These are phyloP conservation scores for Pichia sp. DNA, from an alignment of 1,139 yeast species.

Conservation along the genomic window DNA sequence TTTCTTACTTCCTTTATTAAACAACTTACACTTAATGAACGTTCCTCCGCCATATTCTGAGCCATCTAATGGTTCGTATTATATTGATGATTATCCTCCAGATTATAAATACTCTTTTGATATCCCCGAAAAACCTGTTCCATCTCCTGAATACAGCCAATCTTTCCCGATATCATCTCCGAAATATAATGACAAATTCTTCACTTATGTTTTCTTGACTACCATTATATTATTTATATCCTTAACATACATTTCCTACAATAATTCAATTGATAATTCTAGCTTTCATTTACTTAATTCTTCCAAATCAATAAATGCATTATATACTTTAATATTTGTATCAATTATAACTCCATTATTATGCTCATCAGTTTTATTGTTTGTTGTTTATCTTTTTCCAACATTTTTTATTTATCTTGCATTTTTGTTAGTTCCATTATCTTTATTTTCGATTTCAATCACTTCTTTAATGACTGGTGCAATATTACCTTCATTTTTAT, in stretches of 20 bases:
- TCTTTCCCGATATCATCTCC: slow-evolving; percentile 64
- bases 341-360: slow-evolving; percentile 20
- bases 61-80: slow-evolving; percentile 5
- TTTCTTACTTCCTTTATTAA: background rate
- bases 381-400: slow-evolving; percentile 24
- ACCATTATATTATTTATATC: slow-evolving; percentile 23
- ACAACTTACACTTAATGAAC: background rate
- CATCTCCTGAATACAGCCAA: slow-evolving; percentile 48
- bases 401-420: slow-evolving; percentile 25
- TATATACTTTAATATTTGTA: slow-evolving; percentile 14
- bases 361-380: slow-evolving; percentile 18
- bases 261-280: too few species aligned
- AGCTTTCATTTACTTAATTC: background rate
- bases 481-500: slow-evolving; percentile 14
- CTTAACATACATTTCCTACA: slow-evolving; percentile 14
- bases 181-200: slow-evolving; percentile 67
- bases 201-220: slow-evolving; percentile 57
- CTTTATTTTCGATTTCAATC: slow-evolving; percentile 22
- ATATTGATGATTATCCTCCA: background rate
- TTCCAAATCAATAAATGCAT: slow-evolving; percentile 11
- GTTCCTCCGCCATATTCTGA: slow-evolving; percentile 11
- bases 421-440: slow-evolving; percentile 23
- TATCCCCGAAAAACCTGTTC: slow-evolving; percentile 25
- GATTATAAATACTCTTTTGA: slow-evolving; percentile 27
- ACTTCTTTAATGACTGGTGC: slow-evolving; percentile 20